Evolutionary conservation across 2,329 filamentous ascomycete species (phyloP).

Genomic region (Setomelanomma holmii): DNA sequence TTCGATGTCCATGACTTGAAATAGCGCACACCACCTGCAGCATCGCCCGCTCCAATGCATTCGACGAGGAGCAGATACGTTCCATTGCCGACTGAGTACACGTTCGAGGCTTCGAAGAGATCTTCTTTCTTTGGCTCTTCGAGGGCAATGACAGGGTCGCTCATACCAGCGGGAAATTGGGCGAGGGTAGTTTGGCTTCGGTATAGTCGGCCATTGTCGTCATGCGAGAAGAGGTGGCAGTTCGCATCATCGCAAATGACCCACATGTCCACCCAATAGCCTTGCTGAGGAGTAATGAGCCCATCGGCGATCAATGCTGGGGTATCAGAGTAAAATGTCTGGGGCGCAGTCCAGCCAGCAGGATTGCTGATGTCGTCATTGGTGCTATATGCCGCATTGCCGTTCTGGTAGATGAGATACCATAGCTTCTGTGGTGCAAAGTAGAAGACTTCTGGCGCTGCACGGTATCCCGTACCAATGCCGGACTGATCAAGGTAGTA

Average conservation of each 20-base stretch:
- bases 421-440: slow-evolving; percentile 52
- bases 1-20: slow-evolving; percentile 51
- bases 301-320: slow-evolving; percentile 44
- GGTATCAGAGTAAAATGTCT: slow-evolving; percentile 45
- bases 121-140: slow-evolving; percentile 32
- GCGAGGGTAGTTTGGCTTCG: slow-evolving; percentile 45
- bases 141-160: slow-evolving; percentile 46
- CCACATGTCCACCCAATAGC: slow-evolving; percentile 56
- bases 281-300: slow-evolving; percentile 31
- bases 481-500: slow-evolving; percentile 49
- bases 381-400: slow-evolving; percentile 54
- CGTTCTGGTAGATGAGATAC: slow-evolving; percentile 54
- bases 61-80: slow-evolving; percentile 52
- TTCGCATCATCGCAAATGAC: slow-evolving; percentile 49
- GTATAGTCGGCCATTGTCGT: slow-evolving; percentile 53
- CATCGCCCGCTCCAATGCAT: slow-evolving; percentile 41
- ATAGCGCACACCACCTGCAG: slow-evolving; percentile 38
- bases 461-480: slow-evolving; percentile 51
- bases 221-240: slow-evolving; percentile 52
- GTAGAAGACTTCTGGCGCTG: slow-evolving; percentile 53
- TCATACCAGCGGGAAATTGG: slow-evolving; percentile 48
- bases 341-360: slow-evolving; percentile 48
- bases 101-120: slow-evolving; percentile 50
- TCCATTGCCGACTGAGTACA: slow-evolving; percentile 42
- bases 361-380: slow-evolving; percentile 52